Evolutionary conservation across 1,139 yeast genomes (phyloP), one percentile per base, ranked within the genome.

Genomic region (Hemisphaericaspora lyxosophila): DNA sequence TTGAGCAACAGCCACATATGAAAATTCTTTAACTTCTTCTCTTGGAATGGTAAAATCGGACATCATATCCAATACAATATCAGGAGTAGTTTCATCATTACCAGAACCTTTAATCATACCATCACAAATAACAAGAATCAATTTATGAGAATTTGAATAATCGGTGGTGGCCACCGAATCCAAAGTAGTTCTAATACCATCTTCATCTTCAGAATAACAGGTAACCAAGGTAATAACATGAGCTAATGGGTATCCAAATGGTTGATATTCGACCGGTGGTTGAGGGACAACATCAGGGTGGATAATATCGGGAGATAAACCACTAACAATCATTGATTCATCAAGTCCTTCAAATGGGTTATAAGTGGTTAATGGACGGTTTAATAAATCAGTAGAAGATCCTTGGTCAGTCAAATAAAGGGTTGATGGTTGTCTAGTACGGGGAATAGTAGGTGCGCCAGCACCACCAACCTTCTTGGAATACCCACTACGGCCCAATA

Each of bases 41-140:
- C 73, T 75, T 0, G 88, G 85, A 24, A 73, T 68, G 8, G 78
- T 71, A 49, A 89, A 83, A 58, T 90, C 96, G 11, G 82, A 78
- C 92, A 92, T 87, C 94, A 92, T 83, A 40, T 78, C 78, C 42
- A 92, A 63, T 13, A 82, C 88, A 52, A 89, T 83, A 22, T 92
- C 97, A 0, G 97, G 96, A 1, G 98, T 92, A 1, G 90, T 73
- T 57, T 60, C 58, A 41, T 82, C 89, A 60, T 89, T 89, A 34
- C 97, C 97, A 14, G 95, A 81, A 51, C 98, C 98, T 57, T 90
- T 89, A 51, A 92, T 83, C 25, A 90, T 54, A 54, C 98, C 98
- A 66, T 92, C 98, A 70, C 97, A 90, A 26, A 92, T 74, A 32
- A 90, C 81, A 40, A 89, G 67, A 36, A 92, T 70, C 47, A 92